These are phyloP conservation scores for Pterula multifida DNA, from an alignment of 1,284 basidiomycete genomes.

Conservation along the genomic window DNA sequence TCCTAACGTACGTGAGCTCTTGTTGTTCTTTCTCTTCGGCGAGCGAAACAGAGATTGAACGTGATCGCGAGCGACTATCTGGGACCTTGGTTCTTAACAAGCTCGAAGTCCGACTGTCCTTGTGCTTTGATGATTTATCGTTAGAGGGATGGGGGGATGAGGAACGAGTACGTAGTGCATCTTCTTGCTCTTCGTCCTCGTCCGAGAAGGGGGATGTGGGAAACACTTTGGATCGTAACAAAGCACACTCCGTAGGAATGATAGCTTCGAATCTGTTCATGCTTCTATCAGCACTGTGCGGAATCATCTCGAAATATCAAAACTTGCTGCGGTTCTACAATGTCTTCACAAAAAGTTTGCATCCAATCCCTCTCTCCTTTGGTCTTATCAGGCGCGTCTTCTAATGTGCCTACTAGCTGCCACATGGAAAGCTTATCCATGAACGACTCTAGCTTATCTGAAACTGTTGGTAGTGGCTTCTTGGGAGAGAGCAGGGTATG, in stretches of 20 bases:
- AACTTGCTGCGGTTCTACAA: conserved; percentile 51
- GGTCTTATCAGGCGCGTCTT: conserved; percentile 15
- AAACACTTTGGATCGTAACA: conserved; percentile 59
- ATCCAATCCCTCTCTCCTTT: conserved; percentile 54
- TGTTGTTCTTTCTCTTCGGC: conserved; percentile 33
- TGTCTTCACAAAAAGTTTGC: conserved; percentile 51
- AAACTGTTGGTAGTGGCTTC: conserved; percentile 19
- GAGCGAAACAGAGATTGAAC: conserved; percentile 55
- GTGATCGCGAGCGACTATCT: conserved; percentile 30
- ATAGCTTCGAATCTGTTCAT: conserved; percentile 38
- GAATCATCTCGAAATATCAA: neutral
- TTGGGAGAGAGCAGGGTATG: conserved; percentile 9
- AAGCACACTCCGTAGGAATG: conserved; percentile 42
- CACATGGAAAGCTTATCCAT: conserved; percentile 70
- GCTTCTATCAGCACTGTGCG: too few relatives aligned
- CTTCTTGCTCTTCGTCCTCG: conserved; percentile 17
- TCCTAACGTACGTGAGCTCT: conserved; percentile 20
- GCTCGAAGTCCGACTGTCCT: neutral
- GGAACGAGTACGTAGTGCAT: conserved; percentile 8
- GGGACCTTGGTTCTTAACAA: neutral
- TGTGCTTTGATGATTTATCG: conserved; percentile 4
- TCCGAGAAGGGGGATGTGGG: conserved; percentile 47
- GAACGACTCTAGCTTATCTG: conserved; percentile 51
- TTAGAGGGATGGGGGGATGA: conserved; percentile 8
- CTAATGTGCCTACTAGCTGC: conserved; percentile 43